Conservation (phyloP, 2,329 filamentous ascomycete genomes). For the Fusarium sp. region DNA sequence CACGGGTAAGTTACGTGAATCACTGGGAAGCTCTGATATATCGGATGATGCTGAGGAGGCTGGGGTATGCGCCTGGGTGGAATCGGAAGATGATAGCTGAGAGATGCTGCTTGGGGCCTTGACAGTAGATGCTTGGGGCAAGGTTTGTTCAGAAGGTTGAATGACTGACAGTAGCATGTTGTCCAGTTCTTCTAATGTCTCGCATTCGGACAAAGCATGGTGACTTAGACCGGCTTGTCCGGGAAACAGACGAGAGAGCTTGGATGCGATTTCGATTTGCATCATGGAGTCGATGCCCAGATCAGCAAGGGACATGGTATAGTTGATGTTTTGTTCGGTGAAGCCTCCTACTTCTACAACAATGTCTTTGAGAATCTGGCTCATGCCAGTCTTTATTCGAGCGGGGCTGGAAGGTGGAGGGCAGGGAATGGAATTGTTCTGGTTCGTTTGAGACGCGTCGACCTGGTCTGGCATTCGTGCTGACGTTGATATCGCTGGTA, state of each 20-base stretch:
- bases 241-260: neutral
- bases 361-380: neutral
- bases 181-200: neutral
- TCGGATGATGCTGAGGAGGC: too few relatives aligned
- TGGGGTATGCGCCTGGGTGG: too few relatives aligned
- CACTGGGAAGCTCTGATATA: too few relatives aligned
- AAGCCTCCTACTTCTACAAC: slow-evolving; percentile 1
- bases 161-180: neutral
- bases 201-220: neutral
- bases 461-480: too few relatives aligned
- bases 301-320: neutral
- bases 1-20: too few relatives aligned
- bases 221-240: neutral
- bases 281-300: slow-evolving; percentile 16
- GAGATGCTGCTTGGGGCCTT: too few relatives aligned
- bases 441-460: too few relatives aligned
- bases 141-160: neutral
- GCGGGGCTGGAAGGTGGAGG: too few relatives aligned
- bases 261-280: slow-evolving; percentile 12
- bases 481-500: too few relatives aligned
- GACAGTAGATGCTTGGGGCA: too few relatives aligned
- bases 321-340: slow-evolving; percentile 1
- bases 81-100: too few relatives aligned
- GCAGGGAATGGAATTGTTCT: too few relatives aligned
- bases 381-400: neutral